Evolutionary conservation across 345 rosid species (phyloP), one percentile per base, ranked within the genome.

Genomic region (Adansonia digitata): DNA sequence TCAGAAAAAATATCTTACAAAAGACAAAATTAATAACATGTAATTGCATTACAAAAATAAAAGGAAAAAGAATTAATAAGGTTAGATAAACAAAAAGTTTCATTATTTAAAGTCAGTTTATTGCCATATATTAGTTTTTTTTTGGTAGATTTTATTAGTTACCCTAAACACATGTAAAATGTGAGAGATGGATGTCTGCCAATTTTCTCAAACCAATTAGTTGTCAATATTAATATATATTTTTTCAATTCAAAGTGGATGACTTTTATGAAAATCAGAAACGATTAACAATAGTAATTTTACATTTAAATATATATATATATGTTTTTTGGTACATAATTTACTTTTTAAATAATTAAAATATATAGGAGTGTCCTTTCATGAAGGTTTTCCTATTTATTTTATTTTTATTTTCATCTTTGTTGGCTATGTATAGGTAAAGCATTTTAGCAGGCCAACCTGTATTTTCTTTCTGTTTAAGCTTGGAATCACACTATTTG

Each of bases 391-490:
- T 49, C 2, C 15, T 43, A 70, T 35, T 1, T 7, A 24, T n/a
- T 77, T 79, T 75, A 60, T 40, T 37, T 53, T 26, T 5, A 51
- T 26, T 77, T 79, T 75, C 66, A 74, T 24, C 62, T 57, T 12
- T 14, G 27, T 27, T 27, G 26, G 62, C 11, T 42, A 29, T 55
- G n/a, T 20, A 27, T 77, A 77, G 81, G 53, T 66, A 78, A 67
- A 72, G 75, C 79, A n/a, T 61, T 56, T 61, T 43, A 74, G 39
- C 82, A 77, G 78, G 76, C 81, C 77, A 80, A 55, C 81, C 75
- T 77, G 85, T 82, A 18, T 79, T 69, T 66, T 75, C 84, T 84
- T 86, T 77, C 84, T 75, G 73, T 72, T 42, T 74, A 84, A 83
- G 86, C 79, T 77, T 78, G 81, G 81, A 74, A 78, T 84, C 82